These are phyloP conservation scores for Candida bentonensis DNA, from an alignment of 805 yeast genomes.

Conservation along the genomic window DNA sequence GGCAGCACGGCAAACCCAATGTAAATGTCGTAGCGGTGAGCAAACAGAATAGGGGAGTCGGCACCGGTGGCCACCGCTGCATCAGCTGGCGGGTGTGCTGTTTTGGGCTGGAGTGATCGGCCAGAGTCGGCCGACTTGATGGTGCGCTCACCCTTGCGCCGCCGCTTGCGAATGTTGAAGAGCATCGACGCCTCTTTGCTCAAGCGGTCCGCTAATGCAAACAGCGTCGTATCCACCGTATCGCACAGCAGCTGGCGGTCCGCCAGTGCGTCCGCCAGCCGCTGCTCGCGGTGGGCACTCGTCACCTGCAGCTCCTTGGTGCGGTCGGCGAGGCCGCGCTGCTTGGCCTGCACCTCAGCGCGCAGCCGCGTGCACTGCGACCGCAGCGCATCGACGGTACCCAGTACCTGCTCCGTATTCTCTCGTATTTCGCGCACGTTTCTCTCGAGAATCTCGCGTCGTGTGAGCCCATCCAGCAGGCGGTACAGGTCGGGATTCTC, in stretches of 20 bases:
- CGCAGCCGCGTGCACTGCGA: background rate
- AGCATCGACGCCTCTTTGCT: constrained; percentile 6
- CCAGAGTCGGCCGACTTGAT: background rate
- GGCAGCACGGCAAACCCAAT: constrained; percentile 12
- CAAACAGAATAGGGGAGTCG: background rate
- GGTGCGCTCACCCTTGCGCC: constrained; percentile 5
- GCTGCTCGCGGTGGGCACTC: background rate
- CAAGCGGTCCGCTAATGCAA: background rate
- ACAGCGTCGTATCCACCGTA: background rate
- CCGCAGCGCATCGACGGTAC: background rate
- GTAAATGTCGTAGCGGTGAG: constrained; percentile 6
- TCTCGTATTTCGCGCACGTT: background rate
- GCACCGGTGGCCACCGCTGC: background rate
- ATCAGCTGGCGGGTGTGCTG: background rate
- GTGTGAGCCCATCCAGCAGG: background rate
- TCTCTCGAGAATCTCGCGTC: background rate
- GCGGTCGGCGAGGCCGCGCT: background rate
- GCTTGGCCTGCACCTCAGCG: background rate
- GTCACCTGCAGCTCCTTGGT: background rate
- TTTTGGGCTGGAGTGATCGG: background rate
- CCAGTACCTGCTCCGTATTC: background rate
- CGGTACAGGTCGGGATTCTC: background rate
- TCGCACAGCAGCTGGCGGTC: background rate
- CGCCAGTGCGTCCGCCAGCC: background rate
- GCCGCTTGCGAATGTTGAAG: constrained; percentile 8